Evolutionary conservation across 208 protist genomes (phyloP).

Genomic region (Trypanosoma congolense): DNA sequence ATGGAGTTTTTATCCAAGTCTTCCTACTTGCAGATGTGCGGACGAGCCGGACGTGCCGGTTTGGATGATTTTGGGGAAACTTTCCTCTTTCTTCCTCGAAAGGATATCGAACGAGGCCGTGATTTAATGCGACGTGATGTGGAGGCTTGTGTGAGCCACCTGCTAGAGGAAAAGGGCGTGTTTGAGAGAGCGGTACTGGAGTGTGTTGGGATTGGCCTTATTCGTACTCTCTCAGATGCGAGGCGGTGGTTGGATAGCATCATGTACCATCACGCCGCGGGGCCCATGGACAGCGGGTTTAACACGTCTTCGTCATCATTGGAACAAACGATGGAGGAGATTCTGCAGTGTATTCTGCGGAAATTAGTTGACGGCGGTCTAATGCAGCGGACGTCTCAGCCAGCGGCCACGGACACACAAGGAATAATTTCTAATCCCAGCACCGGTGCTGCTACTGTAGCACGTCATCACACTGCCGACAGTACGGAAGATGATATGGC

Average conservation of each 20-base stretch:
- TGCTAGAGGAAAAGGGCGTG: conserved; percentile 33
- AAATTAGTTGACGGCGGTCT: conserved; percentile 11
- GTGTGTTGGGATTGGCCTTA: conserved; percentile 70
- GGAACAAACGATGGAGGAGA: neutral
- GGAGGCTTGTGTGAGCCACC: conserved; percentile 45
- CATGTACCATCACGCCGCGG: conserved; percentile 39
- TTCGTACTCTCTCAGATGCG: conserved; percentile 35
- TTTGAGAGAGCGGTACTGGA: conserved; percentile 69
- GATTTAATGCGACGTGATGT: conserved; percentile 43
- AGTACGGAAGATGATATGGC: conserved; percentile 1
- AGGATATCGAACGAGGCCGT: conserved; percentile 37
- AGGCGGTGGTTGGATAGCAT: conserved; percentile 40
- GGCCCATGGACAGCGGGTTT: conserved; percentile 34
- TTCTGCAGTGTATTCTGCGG: conserved; percentile 6
- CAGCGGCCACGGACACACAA: neutral
- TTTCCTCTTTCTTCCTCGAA: conserved; percentile 51
- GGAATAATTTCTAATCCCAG: conserved; percentile 3
- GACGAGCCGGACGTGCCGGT: conserved; percentile 76
- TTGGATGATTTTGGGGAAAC: conserved; percentile 81
- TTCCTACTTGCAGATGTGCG: conserved; percentile 82
- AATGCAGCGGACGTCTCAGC: conserved; percentile 3
- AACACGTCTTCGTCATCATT: conserved; percentile 11
- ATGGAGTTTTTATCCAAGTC: conserved; percentile 60
- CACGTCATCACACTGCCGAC: conserved; percentile 1
- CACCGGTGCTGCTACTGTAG: conserved; percentile 1